These are phyloP conservation scores for Chalciporus chontae DNA, from an alignment of 768 basidiomycete genomes.

Conservation along the genomic window DNA sequence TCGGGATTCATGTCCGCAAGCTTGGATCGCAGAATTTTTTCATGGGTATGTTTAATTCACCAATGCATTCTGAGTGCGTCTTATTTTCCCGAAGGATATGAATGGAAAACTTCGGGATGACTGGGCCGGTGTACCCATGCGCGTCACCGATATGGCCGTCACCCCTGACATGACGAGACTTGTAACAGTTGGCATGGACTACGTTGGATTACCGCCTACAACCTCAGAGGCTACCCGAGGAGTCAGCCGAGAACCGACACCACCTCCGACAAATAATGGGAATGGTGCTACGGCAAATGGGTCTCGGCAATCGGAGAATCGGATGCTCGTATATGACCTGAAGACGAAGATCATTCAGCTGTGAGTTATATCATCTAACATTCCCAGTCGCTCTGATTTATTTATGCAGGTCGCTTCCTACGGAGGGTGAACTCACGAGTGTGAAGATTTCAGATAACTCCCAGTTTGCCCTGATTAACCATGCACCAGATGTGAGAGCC, in stretches of 20 bases:
- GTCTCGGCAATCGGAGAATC: constrained; percentile 44
- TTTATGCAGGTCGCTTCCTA: constrained; percentile 50
- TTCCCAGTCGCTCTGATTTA: neutral
- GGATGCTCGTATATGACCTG: constrained; percentile 77
- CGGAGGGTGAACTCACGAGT: constrained; percentile 83
- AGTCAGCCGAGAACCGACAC: constrained; percentile 34
- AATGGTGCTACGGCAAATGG: constrained; percentile 33
- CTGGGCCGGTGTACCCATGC: constrained; percentile 70
- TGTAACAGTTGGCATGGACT: constrained; percentile 78
- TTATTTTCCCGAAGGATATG: constrained; percentile 50
- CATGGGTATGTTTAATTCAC: constrained; percentile 60
- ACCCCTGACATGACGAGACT: constrained; percentile 82
- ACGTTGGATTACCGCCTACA: constrained; percentile 25
- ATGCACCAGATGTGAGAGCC: constrained; percentile 74
- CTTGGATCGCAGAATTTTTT: constrained; percentile 77
- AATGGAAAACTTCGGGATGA: constrained; percentile 69
- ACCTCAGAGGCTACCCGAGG: constrained; percentile 21
- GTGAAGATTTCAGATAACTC: constrained; percentile 86
- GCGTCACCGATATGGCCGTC: constrained; percentile 83
- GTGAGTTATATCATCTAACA: constrained; percentile 40
- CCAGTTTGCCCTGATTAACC: constrained; percentile 81
- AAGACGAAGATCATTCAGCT: constrained; percentile 60
- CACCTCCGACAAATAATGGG: constrained; percentile 31
- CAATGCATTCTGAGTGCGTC: constrained; percentile 1
- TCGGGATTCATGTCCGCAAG: constrained; percentile 88